Evolutionary conservation across 257 asterid genomes (phyloP).

Genomic region (Leptodermis oblonga): DNA sequence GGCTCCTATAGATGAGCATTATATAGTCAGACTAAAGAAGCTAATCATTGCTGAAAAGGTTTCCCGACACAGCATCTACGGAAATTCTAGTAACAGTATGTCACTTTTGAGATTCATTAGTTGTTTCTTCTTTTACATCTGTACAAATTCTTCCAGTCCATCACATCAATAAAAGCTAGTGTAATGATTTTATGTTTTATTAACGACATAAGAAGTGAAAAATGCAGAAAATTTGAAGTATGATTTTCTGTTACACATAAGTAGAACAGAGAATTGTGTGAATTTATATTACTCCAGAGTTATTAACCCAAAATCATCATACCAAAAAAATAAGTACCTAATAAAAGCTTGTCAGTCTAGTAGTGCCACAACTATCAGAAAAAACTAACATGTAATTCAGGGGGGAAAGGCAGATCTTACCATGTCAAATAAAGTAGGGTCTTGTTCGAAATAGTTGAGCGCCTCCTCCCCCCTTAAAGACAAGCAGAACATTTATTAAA

Average conservation of each 20-base stretch:
- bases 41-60: background rate
- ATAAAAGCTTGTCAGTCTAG: background rate
- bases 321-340: background rate
- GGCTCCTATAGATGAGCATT: background rate
- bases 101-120: background rate
- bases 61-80: background rate
- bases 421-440: slow-evolving; percentile 75
- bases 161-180: background rate
- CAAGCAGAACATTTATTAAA: slow-evolving; percentile 3
- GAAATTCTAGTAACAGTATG: background rate
- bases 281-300: background rate
- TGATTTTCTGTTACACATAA: background rate
- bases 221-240: background rate
- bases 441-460: slow-evolving; percentile 64
- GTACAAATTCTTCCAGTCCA: background rate
- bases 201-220: background rate
- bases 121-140: background rate
- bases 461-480: slow-evolving; percentile 72
- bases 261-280: background rate
- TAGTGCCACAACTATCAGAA: background rate
- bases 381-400: background rate
- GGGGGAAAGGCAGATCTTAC: slow-evolving; percentile 35
- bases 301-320: no score
- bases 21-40: background rate
- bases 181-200: no score